Conservation (phyloP, 495 filamentous ascomycete species). For the Daldinia bambusicola region DNA sequence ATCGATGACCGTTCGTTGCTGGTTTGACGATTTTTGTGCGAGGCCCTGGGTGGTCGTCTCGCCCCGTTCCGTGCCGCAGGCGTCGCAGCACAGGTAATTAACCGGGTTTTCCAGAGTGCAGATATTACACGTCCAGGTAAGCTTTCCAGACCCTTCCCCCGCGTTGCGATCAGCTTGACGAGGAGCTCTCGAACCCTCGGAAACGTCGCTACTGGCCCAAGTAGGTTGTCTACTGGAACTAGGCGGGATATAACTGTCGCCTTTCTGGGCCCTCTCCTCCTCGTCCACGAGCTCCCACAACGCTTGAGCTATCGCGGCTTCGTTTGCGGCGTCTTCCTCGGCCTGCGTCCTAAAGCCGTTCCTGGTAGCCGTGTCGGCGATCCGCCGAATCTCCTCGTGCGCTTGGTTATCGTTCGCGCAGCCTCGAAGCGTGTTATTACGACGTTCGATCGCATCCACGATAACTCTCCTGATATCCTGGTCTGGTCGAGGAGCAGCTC, state of each 20-base stretch:
- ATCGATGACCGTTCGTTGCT: slow-evolving; percentile 45
- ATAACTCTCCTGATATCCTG: slow-evolving; percentile 80
- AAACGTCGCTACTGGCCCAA: neutral
- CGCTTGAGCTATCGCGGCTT: slow-evolving; percentile 87
- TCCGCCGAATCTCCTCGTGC: slow-evolving; percentile 65
- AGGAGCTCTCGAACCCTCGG: neutral
- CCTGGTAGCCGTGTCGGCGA: slow-evolving; percentile 72
- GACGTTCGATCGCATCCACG: slow-evolving; percentile 74
- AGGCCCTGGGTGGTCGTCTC: slow-evolving; percentile 47
- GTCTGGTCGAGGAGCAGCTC: slow-evolving; percentile 66
- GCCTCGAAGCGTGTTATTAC: slow-evolving; percentile 70
- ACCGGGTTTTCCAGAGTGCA: slow-evolving; percentile 88
- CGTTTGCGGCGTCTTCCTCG: slow-evolving; percentile 90
- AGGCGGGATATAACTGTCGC: slow-evolving; percentile 70
- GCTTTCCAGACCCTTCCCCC: slow-evolving; percentile 10
- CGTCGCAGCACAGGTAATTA: slow-evolving; percentile 78
- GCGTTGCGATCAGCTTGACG: slow-evolving; percentile 2
- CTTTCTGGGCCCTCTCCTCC: slow-evolving; percentile 75
- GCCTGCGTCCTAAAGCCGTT: slow-evolving; percentile 85
- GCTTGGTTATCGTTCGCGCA: slow-evolving; percentile 77
- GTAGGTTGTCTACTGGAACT: slow-evolving; percentile 21
- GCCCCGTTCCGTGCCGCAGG: slow-evolving; percentile 74
- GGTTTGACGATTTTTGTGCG: slow-evolving; percentile 35
- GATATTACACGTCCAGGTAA: slow-evolving; percentile 75
- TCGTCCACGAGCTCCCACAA: slow-evolving; percentile 84